Evolutionary conservation across 2,329 filamentous ascomycete species (phyloP).

Genomic region (Fusarium mundagurra): DNA sequence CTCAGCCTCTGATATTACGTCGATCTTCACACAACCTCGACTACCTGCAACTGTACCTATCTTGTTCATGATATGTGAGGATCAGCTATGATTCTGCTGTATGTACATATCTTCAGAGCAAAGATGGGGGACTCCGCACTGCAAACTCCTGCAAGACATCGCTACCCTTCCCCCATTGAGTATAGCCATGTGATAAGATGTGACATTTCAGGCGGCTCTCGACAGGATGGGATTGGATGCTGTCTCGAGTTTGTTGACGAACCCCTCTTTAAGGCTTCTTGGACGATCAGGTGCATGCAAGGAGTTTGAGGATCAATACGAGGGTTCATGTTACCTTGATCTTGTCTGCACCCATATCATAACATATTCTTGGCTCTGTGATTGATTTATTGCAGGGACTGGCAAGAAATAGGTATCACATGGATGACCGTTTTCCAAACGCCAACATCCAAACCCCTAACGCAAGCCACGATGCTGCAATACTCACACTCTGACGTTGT

Average conservation of each 20-base stretch:
- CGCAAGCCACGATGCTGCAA: constrained; percentile 14
- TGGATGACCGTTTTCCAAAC: background rate
- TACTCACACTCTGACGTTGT: constrained; percentile 19
- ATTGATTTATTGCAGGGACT: background rate
- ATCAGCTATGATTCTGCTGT: background rate
- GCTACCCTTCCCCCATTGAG: constrained; percentile 27
- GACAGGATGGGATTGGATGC: constrained; percentile 25
- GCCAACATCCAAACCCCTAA: background rate
- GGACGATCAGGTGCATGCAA: constrained; percentile 19
- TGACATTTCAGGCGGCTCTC: constrained; percentile 30
- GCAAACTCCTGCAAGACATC: constrained; percentile 29
- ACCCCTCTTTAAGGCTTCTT: constrained; percentile 10
- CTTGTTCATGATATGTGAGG: constrained; percentile 3
- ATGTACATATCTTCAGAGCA: background rate
- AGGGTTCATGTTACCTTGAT: constrained; percentile 1
- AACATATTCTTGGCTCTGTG: background rate
- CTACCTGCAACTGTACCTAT: background rate
- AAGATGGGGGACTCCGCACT: constrained; percentile 21
- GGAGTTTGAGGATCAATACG: constrained; percentile 6
- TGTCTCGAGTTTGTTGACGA: constrained; percentile 11
- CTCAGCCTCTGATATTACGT: background rate
- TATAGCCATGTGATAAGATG: constrained; percentile 36
- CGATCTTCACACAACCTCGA: background rate
- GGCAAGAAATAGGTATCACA: background rate
- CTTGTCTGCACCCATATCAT: background rate